Evolutionary conservation across 2,329 filamentous ascomycete species (phyloP).

Genomic region (Trichoderma pleuroti): DNA sequence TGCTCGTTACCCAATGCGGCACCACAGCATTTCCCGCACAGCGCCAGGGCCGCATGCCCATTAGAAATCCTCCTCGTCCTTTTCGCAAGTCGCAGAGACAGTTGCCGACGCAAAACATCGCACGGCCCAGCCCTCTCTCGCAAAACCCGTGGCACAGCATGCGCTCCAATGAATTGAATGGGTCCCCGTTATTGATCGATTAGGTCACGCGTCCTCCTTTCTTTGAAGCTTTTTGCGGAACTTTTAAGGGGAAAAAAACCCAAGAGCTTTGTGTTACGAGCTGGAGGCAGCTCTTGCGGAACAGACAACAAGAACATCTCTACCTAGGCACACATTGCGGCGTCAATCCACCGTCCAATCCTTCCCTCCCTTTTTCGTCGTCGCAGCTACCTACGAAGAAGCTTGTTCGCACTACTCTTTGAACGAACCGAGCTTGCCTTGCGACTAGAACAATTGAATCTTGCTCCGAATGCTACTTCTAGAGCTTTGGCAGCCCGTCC

Average conservation of each 20-base stretch:
- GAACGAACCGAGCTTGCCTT: neutral
- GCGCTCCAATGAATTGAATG: slow-evolving; percentile 14
- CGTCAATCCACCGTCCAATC: neutral
- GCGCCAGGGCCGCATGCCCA: neutral
- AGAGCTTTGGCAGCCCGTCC: neutral
- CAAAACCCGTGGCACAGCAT: neutral
- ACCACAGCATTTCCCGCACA: neutral
- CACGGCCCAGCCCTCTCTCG: neutral
- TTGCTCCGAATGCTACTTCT: neutral
- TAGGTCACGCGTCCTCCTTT: slow-evolving; percentile 17
- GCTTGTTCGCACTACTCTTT: neutral
- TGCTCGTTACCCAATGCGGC: neutral
- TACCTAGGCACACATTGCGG: neutral
- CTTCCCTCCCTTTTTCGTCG: neutral
- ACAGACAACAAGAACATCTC: neutral
- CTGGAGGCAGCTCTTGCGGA: neutral
- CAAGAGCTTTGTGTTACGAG: slow-evolving; percentile 2
- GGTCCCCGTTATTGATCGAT: slow-evolving; percentile 11
- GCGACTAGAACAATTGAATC: neutral
- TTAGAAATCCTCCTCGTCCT: slow-evolving; percentile 2
- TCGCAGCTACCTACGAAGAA: neutral
- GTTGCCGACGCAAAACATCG: slow-evolving; percentile 8
- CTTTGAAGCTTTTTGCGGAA: slow-evolving; percentile 6
- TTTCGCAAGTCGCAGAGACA: neutral
- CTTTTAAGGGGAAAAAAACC: neutral